Percentiles rank a stretch among this genome's conserved stretches.
Conservation (phyloP, 164 flowering plant species). For the grape (Vitis vinifera) region DNA sequence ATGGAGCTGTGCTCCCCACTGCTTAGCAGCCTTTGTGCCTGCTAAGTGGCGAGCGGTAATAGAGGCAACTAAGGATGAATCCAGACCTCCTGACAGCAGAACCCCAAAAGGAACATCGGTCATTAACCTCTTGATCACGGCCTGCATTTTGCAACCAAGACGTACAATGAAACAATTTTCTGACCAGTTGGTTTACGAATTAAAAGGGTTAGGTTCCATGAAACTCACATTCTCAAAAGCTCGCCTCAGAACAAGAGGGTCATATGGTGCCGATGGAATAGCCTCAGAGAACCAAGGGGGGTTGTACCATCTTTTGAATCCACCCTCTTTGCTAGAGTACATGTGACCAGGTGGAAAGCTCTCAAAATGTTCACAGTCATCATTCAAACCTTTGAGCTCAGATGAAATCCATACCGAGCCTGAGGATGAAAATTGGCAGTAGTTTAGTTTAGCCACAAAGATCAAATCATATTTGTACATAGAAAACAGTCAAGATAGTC, state of each 20-base stretch:
- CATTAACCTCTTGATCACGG: conserved; percentile 91
- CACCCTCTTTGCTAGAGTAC: conserved; percentile 84
- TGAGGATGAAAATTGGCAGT: conserved; percentile 17
- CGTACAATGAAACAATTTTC: neutral
- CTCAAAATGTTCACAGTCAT: conserved; percentile 91
- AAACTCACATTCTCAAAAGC: conserved; percentile 76
- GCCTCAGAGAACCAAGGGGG: conserved; percentile 83
- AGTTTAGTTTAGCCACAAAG: neutral
- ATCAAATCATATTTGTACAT: no score
- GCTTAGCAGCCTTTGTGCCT: conserved; percentile 82
- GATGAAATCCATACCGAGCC: conserved; percentile 95
- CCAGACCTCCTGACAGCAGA: conserved; percentile 85
- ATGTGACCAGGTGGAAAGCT: conserved; percentile 89
- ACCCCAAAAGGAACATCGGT: conserved; percentile 97
- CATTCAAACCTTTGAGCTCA: conserved; percentile 84
- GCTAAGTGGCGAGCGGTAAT: conserved; percentile 77
- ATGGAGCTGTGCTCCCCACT: conserved; percentile 92
- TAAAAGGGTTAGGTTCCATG: neutral
- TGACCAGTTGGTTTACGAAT: neutral
- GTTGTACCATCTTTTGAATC: conserved; percentile 76
- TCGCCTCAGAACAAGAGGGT: conserved; percentile 70
- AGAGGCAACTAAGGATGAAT: conserved; percentile 88
- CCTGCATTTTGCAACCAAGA: conserved; percentile 38
- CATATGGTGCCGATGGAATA: conserved; percentile 82
- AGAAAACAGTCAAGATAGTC: no score